A percentile compares a stretch with the other conserved stretches of the same genome.
phyloP scores from a whole-genome alignment of 495 filamentous ascomycete species.

The Xylona heveae region DNA sequence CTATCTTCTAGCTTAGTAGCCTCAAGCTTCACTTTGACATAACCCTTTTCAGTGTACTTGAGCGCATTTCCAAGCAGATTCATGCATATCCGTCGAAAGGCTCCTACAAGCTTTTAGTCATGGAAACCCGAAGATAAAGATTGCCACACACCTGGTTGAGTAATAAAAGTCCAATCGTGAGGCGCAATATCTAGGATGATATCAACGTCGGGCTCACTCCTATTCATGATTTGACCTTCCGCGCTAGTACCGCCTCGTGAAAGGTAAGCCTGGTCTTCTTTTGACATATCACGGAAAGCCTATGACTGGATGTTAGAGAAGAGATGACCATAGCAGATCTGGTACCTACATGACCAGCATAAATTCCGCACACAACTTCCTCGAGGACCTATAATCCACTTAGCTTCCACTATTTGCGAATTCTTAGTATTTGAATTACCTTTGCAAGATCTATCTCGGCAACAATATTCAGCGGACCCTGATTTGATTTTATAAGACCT shows the following conservation, averaged over 20 bases:
- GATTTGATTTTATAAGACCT: too few species aligned
- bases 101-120: conserved; percentile 21
- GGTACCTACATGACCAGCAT: neutral
- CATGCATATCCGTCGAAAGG: conserved; percentile 55
- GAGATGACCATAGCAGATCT: too few species aligned
- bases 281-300: too few species aligned
- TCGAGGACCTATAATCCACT: too few species aligned
- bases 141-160: conserved; percentile 1
- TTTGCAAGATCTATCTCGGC: neutral
- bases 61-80: conserved; percentile 68
- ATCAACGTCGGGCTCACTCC: too few species aligned
- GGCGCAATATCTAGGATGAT: too few species aligned
- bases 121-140: too few species aligned
- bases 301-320: too few species aligned
- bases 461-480: neutral
- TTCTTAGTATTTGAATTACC: neutral
- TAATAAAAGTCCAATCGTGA: conserved; percentile 3
- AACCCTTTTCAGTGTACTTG: conserved; percentile 53
- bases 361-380: neutral
- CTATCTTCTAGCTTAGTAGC: conserved; percentile 14
- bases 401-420: neutral
- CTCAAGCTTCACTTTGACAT: conserved; percentile 37
- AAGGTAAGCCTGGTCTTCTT: too few species aligned
- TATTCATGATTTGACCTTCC: too few species aligned
- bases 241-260: too few species aligned